phyloP scores from a whole-genome alignment of 2,329 filamentous ascomycete genomes.

The Emericellopsis atlantica region DNA sequence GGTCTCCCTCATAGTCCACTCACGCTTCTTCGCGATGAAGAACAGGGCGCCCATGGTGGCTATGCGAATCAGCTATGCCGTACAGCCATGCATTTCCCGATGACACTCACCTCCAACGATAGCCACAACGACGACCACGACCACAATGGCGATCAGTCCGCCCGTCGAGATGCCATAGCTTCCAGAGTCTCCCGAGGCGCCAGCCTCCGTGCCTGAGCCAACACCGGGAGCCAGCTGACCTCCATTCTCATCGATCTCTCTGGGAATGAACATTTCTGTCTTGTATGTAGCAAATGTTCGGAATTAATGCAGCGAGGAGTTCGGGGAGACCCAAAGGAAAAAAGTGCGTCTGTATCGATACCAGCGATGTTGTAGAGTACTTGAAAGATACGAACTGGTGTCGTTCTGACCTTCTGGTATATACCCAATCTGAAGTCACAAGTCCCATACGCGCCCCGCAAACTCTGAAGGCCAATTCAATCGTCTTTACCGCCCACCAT shows the following conservation, averaged over 20 bases:
- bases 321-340: no score
- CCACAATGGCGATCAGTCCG: slow-evolving; percentile 61
- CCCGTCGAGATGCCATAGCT: slow-evolving; percentile 47
- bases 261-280: slow-evolving; percentile 1
- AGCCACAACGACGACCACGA: slow-evolving; percentile 54
- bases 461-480: not conserved
- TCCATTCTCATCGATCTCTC: slow-evolving; percentile 10
- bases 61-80: slow-evolving; percentile 13
- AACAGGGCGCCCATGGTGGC: slow-evolving; percentile 57
- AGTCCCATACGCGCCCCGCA: no score
- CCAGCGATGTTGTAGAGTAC: no score
- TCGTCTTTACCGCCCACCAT: not conserved
- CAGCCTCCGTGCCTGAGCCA: slow-evolving; percentile 39
- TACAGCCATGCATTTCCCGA: not conserved
- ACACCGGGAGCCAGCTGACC: slow-evolving; percentile 16
- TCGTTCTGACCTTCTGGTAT: no score
- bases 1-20: slow-evolving; percentile 67
- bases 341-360: no score
- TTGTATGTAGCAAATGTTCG: not conserved
- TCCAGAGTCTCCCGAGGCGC: slow-evolving; percentile 52
- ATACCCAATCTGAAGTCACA: no score
- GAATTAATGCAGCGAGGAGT: no score
- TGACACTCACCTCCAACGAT: slow-evolving; percentile 53
- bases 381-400: no score
- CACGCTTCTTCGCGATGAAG: slow-evolving; percentile 71